These are phyloP conservation scores for Eucalyptus coolabah DNA, from an alignment of 345 rosid species.

Conservation along the genomic window DNA sequence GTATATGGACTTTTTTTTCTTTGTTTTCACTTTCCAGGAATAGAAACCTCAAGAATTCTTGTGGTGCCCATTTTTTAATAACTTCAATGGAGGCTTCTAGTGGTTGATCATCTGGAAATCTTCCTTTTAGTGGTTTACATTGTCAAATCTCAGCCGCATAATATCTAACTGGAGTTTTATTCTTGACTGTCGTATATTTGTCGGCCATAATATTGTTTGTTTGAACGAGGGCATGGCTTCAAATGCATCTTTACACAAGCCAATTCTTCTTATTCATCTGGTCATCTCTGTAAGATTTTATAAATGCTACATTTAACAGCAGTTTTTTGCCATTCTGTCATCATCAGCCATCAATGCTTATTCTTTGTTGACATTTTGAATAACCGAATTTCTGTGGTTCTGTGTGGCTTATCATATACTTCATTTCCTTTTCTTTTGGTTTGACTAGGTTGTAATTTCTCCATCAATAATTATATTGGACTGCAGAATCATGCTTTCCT, in stretches of 20 bases:
- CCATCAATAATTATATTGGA: rapidly evolving
- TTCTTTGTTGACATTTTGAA: neutral
- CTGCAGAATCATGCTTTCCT: neutral
- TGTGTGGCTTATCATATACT: neutral
- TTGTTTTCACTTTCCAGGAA: too few relatives aligned
- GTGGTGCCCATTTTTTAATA: too few relatives aligned
- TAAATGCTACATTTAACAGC: neutral
- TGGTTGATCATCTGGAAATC: neutral
- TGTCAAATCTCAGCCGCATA: neutral
- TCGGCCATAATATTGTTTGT: neutral
- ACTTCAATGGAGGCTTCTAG: neutral
- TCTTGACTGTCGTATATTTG: neutral
- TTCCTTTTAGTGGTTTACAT: neutral
- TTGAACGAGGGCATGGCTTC: neutral
- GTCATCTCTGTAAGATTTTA: neutral
- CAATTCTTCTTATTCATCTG: neutral
- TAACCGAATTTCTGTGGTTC: neutral
- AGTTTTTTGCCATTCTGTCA: neutral
- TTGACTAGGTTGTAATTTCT: neutral
- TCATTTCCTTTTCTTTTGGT: neutral
- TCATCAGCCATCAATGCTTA: neutral
- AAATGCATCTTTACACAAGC: neutral
- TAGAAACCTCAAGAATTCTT: too few relatives aligned
- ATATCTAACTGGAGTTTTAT: neutral
- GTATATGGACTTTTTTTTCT: too few relatives aligned